Base-by-base conservation (phyloP, 73 alveolate genomes). In the Tetrahymena borealis region DNA sequence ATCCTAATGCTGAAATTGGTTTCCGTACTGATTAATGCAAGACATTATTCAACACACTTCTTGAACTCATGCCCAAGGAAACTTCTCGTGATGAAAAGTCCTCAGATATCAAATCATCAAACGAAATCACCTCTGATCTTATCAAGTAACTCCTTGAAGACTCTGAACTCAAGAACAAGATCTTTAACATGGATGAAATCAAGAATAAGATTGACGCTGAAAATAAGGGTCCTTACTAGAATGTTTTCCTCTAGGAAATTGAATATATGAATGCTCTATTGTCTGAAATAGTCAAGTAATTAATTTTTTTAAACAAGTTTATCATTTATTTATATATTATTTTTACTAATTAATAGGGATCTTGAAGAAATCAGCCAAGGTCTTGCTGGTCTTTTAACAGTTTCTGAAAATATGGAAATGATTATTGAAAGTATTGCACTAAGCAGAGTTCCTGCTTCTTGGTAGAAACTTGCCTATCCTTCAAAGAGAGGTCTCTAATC, bases 1-100 rank as follows among this genome's bases (percentile, higher is more conserved):
- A 99, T 95, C 99, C 99, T n/a, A 99, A 99, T 96, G 99, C 99
- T 37, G 99, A 99, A 97, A 99, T 99, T 94, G 99, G 99, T 93
- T 99, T 98, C 98, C 96, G 99, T 94, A 99, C 99, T 39, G 91
- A 91, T 38, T 98, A 99, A 93, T 97, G 99, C 60, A 95, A 95
- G 90, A 94, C 96, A 60, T 96, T 98, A 78, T 98, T 98, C 98
- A 93, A 96, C 40, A 98, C 98, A 37, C 96, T 98, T 32, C 94
- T 96, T 32, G 99, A 98, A 92, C 95, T 98, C 78, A 97, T 98
- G 90, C 99, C 99, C 11, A 98, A 97, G 96, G 99, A 98, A 85
- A 93, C 99, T 39, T 97, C 99, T 41, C 94, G 96, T 20, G 98
- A 95, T 7, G 99, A 96, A 85, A 99, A 97, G 13, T 98, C 96